Evolutionary conservation across 352 stramenopile species (phyloP), one percentile per base, ranked within the genome.

Genomic region (Globisporangium cylindrosporum): DNA sequence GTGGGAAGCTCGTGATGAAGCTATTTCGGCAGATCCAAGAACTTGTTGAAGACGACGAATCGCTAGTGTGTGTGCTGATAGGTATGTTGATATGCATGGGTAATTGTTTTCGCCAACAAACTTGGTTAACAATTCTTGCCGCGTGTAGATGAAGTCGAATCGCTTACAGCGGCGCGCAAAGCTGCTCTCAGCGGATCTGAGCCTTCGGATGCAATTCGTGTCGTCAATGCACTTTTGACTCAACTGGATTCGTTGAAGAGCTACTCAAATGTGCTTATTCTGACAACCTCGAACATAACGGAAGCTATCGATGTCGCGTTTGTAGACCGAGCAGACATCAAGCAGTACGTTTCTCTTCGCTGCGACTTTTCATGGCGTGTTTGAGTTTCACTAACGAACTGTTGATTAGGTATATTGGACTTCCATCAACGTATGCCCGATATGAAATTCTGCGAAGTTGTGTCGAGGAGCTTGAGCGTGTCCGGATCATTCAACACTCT

Each of bases 241-340:
- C 90, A 97, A 58, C 64, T 97, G 59, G 91, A 97, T 77, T 72
- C 86, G 63, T 76, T 98, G 36, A 88, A 91, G 71, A 74, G 79
- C 7, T 84, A 87, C 66, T 71, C 82, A 0, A 98, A 98, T 64
- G 92, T 98, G n/a, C 71, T 98, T 38, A 73, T 98, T 5, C 74
- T 98, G n/a, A 97, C 92, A 2, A 98, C 94, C 0, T 97, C 89
- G 25, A 98, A 98, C 66, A 90, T 98, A 64, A 97, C 90, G 0
- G 82, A 93, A 54, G 88, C 84, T 4, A 96, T 98, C 32, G 94
- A 98, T 68, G 72, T 91, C 5, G 94, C 94, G 0, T 98, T 98
- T 74, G 77, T 98, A 14, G 93, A 98, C 66, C 81, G 94, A 41
- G 92, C 91, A n/a, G 94, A 98, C 66, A 89, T 98, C 61, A 97